A percentile compares a stretch with the other conserved stretches of the same genome.
These are phyloP conservation scores for Termitomyces sp. DNA, from an alignment of 768 basidiomycete genomes.

Conservation along the genomic window DNA sequence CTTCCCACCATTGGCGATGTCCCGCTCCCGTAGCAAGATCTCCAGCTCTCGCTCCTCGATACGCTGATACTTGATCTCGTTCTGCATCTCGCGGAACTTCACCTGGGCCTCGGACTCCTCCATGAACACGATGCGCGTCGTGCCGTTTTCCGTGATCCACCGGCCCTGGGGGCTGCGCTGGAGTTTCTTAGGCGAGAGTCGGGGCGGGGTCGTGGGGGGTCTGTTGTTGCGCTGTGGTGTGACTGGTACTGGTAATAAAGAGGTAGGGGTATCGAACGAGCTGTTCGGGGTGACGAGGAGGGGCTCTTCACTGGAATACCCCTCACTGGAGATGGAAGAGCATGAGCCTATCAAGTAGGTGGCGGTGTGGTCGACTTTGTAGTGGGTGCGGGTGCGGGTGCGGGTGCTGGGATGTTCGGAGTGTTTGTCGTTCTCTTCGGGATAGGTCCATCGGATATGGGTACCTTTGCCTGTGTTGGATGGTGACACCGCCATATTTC, in stretches of 20 bases:
- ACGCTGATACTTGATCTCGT: not conserved
- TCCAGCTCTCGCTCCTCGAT: constrained; percentile 16
- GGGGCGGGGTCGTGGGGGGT: constrained; percentile 10
- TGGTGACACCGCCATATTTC: not conserved
- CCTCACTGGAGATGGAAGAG: constrained; percentile 5
- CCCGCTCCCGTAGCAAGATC: constrained; percentile 8
- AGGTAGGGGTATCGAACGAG: constrained; percentile 1
- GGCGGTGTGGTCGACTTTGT: not conserved
- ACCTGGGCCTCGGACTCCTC: constrained; percentile 6
- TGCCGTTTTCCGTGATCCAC: constrained; percentile 8
- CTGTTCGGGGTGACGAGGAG: constrained; percentile 2
- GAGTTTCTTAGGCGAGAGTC: constrained; percentile 10
- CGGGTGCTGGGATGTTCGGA: not conserved
- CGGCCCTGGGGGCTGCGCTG: constrained; percentile 15
- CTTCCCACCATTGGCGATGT: not conserved
- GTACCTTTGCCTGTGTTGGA: constrained; percentile 14
- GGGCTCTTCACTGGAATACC: constrained; percentile 2
- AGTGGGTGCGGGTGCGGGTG: not conserved
- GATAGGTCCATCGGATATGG: constrained; percentile 11
- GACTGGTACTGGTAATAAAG: too few relatives aligned
- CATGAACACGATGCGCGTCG: constrained; percentile 8
- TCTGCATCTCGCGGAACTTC: constrained; percentile 5
- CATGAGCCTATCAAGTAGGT: not conserved
- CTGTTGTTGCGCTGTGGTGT: constrained; percentile 8
- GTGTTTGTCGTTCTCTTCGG: not conserved